Evolutionary conservation across 371 early-diverging fungal genomes (phyloP).

Genomic region (Mucor piriformis): DNA sequence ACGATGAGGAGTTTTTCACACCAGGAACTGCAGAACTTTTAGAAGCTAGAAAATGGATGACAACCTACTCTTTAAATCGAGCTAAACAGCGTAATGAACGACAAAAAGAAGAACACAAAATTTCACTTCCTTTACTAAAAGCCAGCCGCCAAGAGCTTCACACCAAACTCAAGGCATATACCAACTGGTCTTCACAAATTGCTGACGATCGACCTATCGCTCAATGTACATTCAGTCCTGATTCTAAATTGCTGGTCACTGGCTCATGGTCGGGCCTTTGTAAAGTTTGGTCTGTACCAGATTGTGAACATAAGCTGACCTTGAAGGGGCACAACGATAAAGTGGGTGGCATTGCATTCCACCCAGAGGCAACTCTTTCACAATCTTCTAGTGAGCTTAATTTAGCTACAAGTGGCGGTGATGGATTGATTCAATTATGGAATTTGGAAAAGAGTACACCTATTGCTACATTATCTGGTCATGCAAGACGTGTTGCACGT

Average conservation of each 20-base stretch:
- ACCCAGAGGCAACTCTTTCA: constrained; percentile 77
- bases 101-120: constrained; percentile 70
- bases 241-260: constrained; percentile 78
- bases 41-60: constrained; percentile 74
- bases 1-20: constrained; percentile 87
- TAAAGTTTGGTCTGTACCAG: constrained; percentile 88
- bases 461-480: constrained; percentile 78
- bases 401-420: constrained; percentile 83
- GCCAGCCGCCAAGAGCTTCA: constrained; percentile 80
- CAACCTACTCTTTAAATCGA: constrained; percentile 75
- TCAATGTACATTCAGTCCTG: constrained; percentile 80
- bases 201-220: constrained; percentile 91
- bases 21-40: constrained; percentile 74
- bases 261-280: constrained; percentile 86
- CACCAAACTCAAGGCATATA: constrained; percentile 67
- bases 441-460: constrained; percentile 78
- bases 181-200: constrained; percentile 82
- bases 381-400: constrained; percentile 69
- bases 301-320: constrained; percentile 61
- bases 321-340: constrained; percentile 85
- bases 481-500: constrained; percentile 82
- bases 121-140: constrained; percentile 75
- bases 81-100: constrained; percentile 72
- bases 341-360: constrained; percentile 88
- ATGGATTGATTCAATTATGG: constrained; percentile 82